These are phyloP conservation scores for Rehmannia glutinosa DNA, from an alignment of 257 asterid species.

Conservation along the genomic window DNA sequence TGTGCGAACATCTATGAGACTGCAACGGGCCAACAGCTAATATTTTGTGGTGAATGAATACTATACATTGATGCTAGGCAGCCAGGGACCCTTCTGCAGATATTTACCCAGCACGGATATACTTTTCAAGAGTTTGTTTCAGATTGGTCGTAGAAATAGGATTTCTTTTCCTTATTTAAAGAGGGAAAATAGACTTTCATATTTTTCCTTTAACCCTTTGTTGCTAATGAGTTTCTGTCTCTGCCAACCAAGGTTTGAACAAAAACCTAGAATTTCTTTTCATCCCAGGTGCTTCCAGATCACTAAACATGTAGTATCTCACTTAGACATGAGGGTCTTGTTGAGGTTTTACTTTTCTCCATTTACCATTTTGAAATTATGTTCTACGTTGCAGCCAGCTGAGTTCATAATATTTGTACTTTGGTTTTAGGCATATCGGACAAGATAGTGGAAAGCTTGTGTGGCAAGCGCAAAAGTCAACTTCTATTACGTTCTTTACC, in stretches of 20 bases:
- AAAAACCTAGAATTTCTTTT: not conserved
- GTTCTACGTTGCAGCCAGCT: slow-evolving; percentile 2
- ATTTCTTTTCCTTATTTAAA: not conserved
- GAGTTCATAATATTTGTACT: slow-evolving; percentile 13
- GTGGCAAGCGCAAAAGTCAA: slow-evolving; percentile 77
- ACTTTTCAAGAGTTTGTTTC: not conserved
- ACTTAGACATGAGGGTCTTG: not conserved
- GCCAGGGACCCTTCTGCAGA: no score
- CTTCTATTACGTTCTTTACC: slow-evolving; percentile 58
- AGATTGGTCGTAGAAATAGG: not conserved
- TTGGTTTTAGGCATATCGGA: slow-evolving; percentile 69
- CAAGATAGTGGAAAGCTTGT: slow-evolving; percentile 90
- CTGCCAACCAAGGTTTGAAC: not conserved
- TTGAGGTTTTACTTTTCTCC: not conserved
- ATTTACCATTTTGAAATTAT: not conserved
- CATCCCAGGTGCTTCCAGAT: not conserved
- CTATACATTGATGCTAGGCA: no score
- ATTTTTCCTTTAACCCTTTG: not conserved
- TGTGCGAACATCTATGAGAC: not conserved
- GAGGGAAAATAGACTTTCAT: not conserved
- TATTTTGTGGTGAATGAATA: not conserved
- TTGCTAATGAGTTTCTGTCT: not conserved
- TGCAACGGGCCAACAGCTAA: not conserved
- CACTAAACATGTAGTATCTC: not conserved
- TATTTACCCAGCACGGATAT: no score